Base-by-base conservation (phyloP, 768 basidiomycete genomes). In the Pisolithus sp. region DNA sequence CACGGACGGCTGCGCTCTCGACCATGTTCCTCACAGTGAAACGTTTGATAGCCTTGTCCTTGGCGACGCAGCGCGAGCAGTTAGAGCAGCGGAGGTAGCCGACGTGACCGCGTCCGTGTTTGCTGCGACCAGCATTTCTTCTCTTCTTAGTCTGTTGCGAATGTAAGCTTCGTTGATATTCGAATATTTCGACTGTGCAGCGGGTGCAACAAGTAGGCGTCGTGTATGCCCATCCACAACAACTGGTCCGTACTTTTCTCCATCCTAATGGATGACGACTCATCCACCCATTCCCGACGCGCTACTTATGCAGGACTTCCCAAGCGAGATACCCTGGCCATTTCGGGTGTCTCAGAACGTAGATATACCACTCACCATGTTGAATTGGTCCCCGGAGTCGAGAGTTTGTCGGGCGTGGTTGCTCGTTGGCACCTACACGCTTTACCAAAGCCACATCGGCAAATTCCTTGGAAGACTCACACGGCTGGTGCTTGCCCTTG, bases 21-120 rank as follows among this genome's bases (percentile, higher is more conserved):
- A 99, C 93, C 91, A 98, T 98, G 84, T 99, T 99, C 74, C 93
- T 85, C 67, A 98, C 95, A 37, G 94, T 96, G 83, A 95, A 95
- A 48, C 96, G 82, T 79, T 96, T 96, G 86, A 98, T 96, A 60
- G 95, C 95, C 82, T 98, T 98, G 80, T 98, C 95, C 81, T 98
- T 98, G 62, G 79, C 86, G 53, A 96, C 93, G 70, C 91, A 93
- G 62, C 96, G 89, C 67, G 92, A 92, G 83, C 96, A 99, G 85
- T 99, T 99, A 61, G 93, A 94, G 82, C 96, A 99, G 65, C 96
- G 89, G 68, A 99, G 82, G 71, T 89, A 91, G 57, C 73, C 80
- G 71, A 93, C 90, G 74, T 96, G 93, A 71, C 95, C 96, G 67
- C 96, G 93, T 65, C 94, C 93, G 71, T 94, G 91, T 82, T 97